phyloP scores from a whole-genome alignment of 257 asterid genomes.

The Oldenlandia corymbosa region DNA sequence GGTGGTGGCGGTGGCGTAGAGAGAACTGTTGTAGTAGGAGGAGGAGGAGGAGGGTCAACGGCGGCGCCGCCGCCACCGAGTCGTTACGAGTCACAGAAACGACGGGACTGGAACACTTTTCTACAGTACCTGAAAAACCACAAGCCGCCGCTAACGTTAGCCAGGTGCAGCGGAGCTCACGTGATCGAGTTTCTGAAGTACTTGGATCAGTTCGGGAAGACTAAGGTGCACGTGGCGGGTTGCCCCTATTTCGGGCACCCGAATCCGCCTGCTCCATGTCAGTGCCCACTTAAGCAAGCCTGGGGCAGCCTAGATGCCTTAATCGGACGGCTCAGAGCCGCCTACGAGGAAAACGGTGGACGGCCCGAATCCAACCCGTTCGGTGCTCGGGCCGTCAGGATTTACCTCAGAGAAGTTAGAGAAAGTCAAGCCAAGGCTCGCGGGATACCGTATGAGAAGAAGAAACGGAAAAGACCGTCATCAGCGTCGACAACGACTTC shows the following conservation, averaged over 20 bases:
- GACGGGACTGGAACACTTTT: slow-evolving; percentile 48
- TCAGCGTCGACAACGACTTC: too few species aligned
- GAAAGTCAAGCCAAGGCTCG: slow-evolving; percentile 46
- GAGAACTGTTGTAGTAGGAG: neutral
- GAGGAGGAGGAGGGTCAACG: slow-evolving; percentile 21
- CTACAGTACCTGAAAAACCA: slow-evolving; percentile 38
- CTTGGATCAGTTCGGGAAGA: slow-evolving; percentile 45
- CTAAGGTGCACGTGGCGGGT: slow-evolving; percentile 39
- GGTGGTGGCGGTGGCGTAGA: slow-evolving; percentile 11
- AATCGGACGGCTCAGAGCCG: slow-evolving; percentile 47
- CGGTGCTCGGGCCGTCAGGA: slow-evolving; percentile 41
- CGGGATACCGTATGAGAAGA: slow-evolving; percentile 44
- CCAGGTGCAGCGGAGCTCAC: slow-evolving; percentile 49
- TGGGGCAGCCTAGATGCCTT: slow-evolving; percentile 54
- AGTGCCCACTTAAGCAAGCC: slow-evolving; percentile 40
- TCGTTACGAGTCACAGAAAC: slow-evolving; percentile 45
- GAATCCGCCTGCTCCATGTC: slow-evolving; percentile 43
- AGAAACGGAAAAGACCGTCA: slow-evolving; percentile 36
- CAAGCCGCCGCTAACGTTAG: slow-evolving; percentile 39
- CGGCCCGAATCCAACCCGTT: slow-evolving; percentile 43
- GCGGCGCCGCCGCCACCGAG: slow-evolving; percentile 28
- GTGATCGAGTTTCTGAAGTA: slow-evolving; percentile 48
- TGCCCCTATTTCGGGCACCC: slow-evolving; percentile 46
- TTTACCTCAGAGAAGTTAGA: slow-evolving; percentile 41
- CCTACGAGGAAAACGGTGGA: slow-evolving; percentile 45